Base-by-base conservation (phyloP, 208 protist species). In the Balamuthia mandrillaris region DNA sequence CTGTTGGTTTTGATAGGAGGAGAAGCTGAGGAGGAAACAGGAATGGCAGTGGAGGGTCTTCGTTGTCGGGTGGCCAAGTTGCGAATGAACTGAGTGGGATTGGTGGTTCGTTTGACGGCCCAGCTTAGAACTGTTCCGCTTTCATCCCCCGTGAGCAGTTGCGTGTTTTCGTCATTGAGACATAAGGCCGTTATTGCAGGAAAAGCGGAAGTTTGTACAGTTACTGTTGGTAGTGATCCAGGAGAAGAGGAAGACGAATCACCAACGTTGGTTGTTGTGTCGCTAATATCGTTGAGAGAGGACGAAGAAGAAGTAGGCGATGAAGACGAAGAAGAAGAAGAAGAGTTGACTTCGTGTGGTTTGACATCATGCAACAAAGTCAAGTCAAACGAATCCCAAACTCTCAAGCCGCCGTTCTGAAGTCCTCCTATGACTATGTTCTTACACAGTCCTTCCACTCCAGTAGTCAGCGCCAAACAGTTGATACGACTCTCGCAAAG, bases 331-430 rank as follows among this genome's bases (percentile, higher is more conserved):
- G 65, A 2, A 3, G 14, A 31, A 42, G 44, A 74, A 1, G 49
- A 33, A 35, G 47, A 61, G 72, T 31, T 81, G 47, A 49, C 44
- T 39, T 56, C 45, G 12, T 81, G 47, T 42, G 54, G 41, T 49
- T 81, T 81, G 47, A 81, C 45, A 21, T 81, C 72, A 6, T 29
- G 45, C 16, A 81, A 35, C 31, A 81, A 44, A 35, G 3, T 9
- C 35, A 81, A 39, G 47, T 81, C 72, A 33, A 81, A 81, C 2
- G 72, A 42, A 33, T 81, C 72, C 72, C 72, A 81, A 3, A 81
- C 60, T 39, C 45, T 81, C 47, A 81, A 61, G 72, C 31, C 42
- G 45, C 72, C 72, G 12, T 29, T 49, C 14, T 81, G 47, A n/a
- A 81, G 37, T 27, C 72, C 72, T 29, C 49, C 37, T 9, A 81